phyloP scores from a whole-genome alignment of 768 basidiomycete species.

The Tulasnella sp. region DNA sequence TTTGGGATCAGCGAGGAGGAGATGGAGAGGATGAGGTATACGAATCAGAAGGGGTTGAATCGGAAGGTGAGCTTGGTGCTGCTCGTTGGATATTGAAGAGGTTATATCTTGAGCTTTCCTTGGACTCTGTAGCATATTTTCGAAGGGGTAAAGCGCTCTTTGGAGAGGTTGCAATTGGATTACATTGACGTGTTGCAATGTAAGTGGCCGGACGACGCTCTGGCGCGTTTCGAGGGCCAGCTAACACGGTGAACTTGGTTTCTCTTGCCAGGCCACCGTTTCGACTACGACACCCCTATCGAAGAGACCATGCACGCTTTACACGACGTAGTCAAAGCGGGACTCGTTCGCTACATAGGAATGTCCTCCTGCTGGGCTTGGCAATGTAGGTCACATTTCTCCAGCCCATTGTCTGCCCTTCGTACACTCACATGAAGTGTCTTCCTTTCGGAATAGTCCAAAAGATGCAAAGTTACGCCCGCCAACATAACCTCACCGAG shows the following conservation, averaged over 20 bases:
- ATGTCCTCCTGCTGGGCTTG: slow-evolving; percentile 18
- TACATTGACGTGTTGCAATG: slow-evolving; percentile 43
- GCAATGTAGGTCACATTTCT: slow-evolving; percentile 9
- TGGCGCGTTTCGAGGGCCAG: not conserved
- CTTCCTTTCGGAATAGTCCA: not conserved
- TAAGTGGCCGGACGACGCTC: slow-evolving; percentile 24
- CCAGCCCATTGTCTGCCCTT: too few species aligned
- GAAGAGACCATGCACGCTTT: slow-evolving; percentile 19
- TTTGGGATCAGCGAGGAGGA: not conserved
- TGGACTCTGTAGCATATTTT: slow-evolving; percentile 39
- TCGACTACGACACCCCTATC: slow-evolving; percentile 45
- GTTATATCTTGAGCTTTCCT: too few species aligned
- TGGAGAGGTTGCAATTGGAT: slow-evolving; percentile 38
- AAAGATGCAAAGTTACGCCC: slow-evolving; percentile 22
- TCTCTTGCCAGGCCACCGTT: slow-evolving; percentile 28
- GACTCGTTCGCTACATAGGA: slow-evolving; percentile 40
- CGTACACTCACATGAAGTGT: not conserved
- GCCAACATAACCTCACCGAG: not conserved
- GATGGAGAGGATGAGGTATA: slow-evolving; percentile 15
- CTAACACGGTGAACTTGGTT: not conserved
- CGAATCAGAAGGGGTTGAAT: slow-evolving; percentile 14
- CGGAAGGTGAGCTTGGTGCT: slow-evolving; percentile 12
- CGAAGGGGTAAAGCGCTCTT: slow-evolving; percentile 36
- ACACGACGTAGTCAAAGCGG: slow-evolving; percentile 44
- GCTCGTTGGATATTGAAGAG: not conserved